Evolutionary conservation across 73 alveolate genomes (phyloP).

Genomic region (Diophrys sp.): DNA sequence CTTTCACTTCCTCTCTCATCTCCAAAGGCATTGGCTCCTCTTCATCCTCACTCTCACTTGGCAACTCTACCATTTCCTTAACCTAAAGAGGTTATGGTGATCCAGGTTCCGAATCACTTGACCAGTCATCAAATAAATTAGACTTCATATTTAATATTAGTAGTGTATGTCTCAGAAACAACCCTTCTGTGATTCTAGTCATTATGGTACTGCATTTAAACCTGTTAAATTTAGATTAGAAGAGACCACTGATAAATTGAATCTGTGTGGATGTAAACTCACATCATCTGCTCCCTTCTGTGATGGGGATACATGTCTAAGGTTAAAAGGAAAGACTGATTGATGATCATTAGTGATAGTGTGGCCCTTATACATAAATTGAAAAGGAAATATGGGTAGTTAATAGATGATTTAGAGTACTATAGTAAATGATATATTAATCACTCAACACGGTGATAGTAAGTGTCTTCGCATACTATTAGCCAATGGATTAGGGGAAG

Average conservation of each 20-base stretch:
- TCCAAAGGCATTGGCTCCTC: too few relatives aligned
- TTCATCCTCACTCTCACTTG: too few relatives aligned
- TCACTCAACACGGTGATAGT: background rate
- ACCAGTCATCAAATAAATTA: too few relatives aligned
- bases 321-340: constrained; percentile 9
- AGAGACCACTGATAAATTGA: constrained; percentile 46
- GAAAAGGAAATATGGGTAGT: too few relatives aligned
- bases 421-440: background rate
- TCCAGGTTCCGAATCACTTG: too few relatives aligned
- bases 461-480: constrained; percentile 4
- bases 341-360: too few relatives aligned
- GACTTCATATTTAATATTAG: constrained; percentile 69
- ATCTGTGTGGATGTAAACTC: constrained; percentile 77
- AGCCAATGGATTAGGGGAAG: background rate
- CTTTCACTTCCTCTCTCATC: too few relatives aligned
- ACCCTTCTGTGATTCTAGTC: constrained; percentile 78
- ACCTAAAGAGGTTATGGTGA: too few relatives aligned
- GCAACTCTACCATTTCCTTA: too few relatives aligned
- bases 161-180: constrained; percentile 61
- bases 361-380: too few relatives aligned
- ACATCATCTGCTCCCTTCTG: constrained; percentile 72
- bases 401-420: too few relatives aligned
- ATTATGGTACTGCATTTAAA: constrained; percentile 60
- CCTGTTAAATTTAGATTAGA: constrained; percentile 74
- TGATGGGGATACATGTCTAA: constrained; percentile 67